Conservation (phyloP, 192 early-diverging fungal genomes). For the Backusella luteola region DNA sequence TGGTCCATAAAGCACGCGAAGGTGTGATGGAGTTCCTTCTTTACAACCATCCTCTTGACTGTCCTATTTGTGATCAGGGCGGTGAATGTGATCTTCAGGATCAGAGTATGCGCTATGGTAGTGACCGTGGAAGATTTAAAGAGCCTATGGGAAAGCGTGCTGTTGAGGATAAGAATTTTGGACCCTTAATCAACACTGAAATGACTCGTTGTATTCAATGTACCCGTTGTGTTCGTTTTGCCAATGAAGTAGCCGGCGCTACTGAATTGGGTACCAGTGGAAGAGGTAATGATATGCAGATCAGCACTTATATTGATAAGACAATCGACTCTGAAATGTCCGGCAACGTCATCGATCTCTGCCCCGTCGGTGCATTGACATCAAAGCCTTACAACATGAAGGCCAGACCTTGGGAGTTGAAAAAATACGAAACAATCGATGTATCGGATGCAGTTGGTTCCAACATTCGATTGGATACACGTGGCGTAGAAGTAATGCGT, state of each 20-base stretch:
- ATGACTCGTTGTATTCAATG: conserved; percentile 99
- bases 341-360: conserved; percentile 95
- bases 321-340: conserved; percentile 91
- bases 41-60: conserved; percentile 97
- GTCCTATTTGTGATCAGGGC: conserved; percentile 98
- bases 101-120: conserved; percentile 93
- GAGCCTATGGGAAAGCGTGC: conserved; percentile 90
- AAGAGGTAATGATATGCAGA: conserved; percentile 98
- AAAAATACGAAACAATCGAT: conserved; percentile 93
- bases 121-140: conserved; percentile 85
- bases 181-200: conserved; percentile 90
- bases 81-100: conserved; percentile 99
- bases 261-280: conserved; percentile 93
- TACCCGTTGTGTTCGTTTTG: conserved; percentile 96
- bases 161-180: conserved; percentile 95
- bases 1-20: conserved; percentile 95
- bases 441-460: conserved; percentile 91
- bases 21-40: conserved; percentile 91
- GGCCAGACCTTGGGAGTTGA: conserved; percentile 94
- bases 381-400: conserved; percentile 94
- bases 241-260: conserved; percentile 96
- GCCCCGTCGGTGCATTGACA: conserved; percentile 96
- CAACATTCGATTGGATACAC: conserved; percentile 93
- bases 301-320: conserved; percentile 92
- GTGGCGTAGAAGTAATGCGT: conserved; percentile 96